These are phyloP conservation scores for Phytophthora megakarya DNA, from an alignment of 352 stramenopile genomes.

Conservation along the genomic window DNA sequence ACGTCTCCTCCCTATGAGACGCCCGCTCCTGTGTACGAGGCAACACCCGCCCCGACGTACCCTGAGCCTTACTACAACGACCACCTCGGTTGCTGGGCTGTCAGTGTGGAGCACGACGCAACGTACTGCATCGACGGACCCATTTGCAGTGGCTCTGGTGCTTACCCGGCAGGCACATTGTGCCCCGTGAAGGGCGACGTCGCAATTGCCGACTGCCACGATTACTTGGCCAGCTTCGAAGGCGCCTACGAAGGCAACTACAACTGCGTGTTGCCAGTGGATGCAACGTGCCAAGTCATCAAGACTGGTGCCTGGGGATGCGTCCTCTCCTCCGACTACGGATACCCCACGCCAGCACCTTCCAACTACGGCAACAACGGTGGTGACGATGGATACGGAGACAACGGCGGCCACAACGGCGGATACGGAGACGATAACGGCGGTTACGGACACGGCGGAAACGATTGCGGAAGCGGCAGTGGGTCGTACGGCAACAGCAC, in stretches of 20 bases:
- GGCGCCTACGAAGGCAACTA: conserved; percentile 38
- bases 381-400: not conserved
- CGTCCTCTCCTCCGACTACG: conserved; percentile 42
- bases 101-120: conserved; percentile 53
- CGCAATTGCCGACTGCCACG: conserved; percentile 56
- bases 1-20: too few species aligned
- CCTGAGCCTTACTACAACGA: conserved; percentile 37
- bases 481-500: conserved; percentile 12
- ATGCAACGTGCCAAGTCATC: conserved; percentile 65
- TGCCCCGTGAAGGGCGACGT: conserved; percentile 56
- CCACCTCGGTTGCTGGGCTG: conserved; percentile 39
- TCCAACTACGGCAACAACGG: conserved; percentile 16
- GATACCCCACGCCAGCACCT: conserved; percentile 34
- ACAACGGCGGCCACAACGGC: conserved; percentile 15
- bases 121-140: conserved; percentile 58
- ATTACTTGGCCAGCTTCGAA: conserved; percentile 54
- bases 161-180: conserved; percentile 29
- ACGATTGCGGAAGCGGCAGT: conserved; percentile 12
- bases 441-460: conserved; percentile 3
- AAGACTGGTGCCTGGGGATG: conserved; percentile 74
- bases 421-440: conserved; percentile 14
- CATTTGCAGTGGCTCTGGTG: conserved; percentile 46
- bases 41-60: conserved; percentile 14
- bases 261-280: conserved; percentile 57
- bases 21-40: too few species aligned